phyloP scores from a whole-genome alignment of 371 early-diverging fungal genomes.

The Cokeromyces recurvatus region DNA sequence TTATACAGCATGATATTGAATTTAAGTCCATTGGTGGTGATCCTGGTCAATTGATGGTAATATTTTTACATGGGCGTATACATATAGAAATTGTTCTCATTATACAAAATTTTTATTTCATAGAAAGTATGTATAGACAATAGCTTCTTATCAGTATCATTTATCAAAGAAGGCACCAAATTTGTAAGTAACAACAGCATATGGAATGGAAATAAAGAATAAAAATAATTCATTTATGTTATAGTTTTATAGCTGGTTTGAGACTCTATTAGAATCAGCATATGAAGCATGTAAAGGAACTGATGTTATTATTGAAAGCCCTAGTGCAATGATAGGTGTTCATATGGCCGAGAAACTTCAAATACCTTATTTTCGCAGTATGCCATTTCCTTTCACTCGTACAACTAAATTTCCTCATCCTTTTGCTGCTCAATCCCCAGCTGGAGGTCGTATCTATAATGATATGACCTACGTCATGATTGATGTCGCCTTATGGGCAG shows the following conservation, averaged over 20 bases:
- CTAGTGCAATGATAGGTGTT: slow-evolving; percentile 71
- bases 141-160: slow-evolving; percentile 69
- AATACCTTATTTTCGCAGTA: slow-evolving; percentile 69
- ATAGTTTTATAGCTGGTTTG: slow-evolving; percentile 72
- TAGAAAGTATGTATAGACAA: slow-evolving; percentile 75
- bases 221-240: not conserved
- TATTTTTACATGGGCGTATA: not conserved
- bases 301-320: slow-evolving; percentile 71
- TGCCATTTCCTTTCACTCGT: slow-evolving; percentile 79
- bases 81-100: not conserved
- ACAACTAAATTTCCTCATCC: slow-evolving; percentile 79
- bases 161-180: slow-evolving; percentile 59
- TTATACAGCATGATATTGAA: slow-evolving; percentile 69
- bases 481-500: slow-evolving; percentile 73
- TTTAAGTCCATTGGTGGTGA: slow-evolving; percentile 70
- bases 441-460: slow-evolving; percentile 67
- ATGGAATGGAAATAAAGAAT: too few relatives aligned
- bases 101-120: too few relatives aligned
- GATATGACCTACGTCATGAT: slow-evolving; percentile 75
- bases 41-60: slow-evolving; percentile 63
- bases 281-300: slow-evolving; percentile 72
- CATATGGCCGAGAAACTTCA: slow-evolving; percentile 72
- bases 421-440: slow-evolving; percentile 58
- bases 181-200: slow-evolving; percentile 22
- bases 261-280: slow-evolving; percentile 57